A percentile compares a stretch with the other conserved stretches of the same genome.
These are phyloP conservation scores for Trichoderma aggressivum DNA, from an alignment of 2,329 filamentous ascomycete species.

Conservation along the genomic window DNA sequence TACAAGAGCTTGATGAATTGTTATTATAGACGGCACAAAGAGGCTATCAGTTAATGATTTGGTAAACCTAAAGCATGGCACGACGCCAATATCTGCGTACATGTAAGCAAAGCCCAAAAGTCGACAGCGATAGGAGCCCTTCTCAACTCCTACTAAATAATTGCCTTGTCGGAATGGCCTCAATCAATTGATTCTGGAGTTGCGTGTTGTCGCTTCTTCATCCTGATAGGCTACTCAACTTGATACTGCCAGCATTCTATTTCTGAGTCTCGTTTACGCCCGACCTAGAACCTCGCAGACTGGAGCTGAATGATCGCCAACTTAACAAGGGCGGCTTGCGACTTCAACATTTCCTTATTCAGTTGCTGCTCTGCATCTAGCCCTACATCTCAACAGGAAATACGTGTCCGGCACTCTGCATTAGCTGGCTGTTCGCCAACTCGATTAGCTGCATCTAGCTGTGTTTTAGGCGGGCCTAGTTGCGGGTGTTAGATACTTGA, in stretches of 20 bases:
- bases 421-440: background rate
- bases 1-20: background rate
- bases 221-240: background rate
- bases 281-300: background rate
- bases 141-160: background rate
- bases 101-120: background rate
- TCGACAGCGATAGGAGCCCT: background rate
- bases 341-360: background rate
- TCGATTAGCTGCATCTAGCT: background rate
- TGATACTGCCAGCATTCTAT: background rate
- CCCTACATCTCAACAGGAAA: background rate
- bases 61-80: background rate
- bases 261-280: background rate
- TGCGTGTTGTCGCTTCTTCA: background rate
- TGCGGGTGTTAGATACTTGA: background rate
- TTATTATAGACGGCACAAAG: background rate
- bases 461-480: background rate
- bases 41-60: background rate
- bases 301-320: background rate
- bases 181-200: background rate
- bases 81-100: rapidly evolving
- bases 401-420: background rate
- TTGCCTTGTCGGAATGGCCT: background rate
- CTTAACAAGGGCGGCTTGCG: background rate
- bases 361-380: background rate